Conservation (phyloP, 176 grass and related monocot species). For the Poa annua region DNA sequence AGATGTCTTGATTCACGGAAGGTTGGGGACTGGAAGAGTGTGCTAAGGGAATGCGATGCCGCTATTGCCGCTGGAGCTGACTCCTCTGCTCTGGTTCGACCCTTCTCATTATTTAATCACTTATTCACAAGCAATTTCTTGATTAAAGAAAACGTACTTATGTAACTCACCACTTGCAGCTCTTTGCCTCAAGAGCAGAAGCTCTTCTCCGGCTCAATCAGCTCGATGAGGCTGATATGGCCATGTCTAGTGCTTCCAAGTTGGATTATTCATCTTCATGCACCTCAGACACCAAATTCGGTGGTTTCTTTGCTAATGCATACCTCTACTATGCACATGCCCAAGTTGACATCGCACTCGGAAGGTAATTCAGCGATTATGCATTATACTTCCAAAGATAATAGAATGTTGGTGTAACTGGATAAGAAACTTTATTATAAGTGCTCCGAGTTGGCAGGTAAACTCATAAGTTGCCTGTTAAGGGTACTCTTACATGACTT, state of each 20-base stretch:
- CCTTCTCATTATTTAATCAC: slow-evolving; percentile 9
- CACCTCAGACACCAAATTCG: slow-evolving; percentile 68
- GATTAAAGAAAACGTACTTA: slow-evolving; percentile 12
- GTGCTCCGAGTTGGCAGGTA: slow-evolving; percentile 38
- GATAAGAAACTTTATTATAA: slow-evolving; percentile 23
- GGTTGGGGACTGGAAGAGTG: slow-evolving; percentile 79
- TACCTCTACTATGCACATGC: slow-evolving; percentile 80
- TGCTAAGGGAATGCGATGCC: slow-evolving; percentile 70
- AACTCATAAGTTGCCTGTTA: background rate
- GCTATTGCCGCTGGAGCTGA: slow-evolving; percentile 88
- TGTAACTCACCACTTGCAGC: slow-evolving; percentile 51
- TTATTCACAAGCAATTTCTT: slow-evolving; percentile 10
- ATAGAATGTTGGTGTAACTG: slow-evolving; percentile 24
- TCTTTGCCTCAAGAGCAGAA: slow-evolving; percentile 86
- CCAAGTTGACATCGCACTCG: slow-evolving; percentile 83
- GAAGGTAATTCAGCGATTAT: slow-evolving; percentile 65
- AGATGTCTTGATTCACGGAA: slow-evolving; percentile 78
- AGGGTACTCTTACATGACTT: slow-evolving; percentile 33
- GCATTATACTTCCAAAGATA: slow-evolving; percentile 29
- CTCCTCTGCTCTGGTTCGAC: slow-evolving; percentile 72
- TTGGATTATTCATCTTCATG: slow-evolving; percentile 69
- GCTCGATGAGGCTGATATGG: slow-evolving; percentile 74
- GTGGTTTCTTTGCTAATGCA: slow-evolving; percentile 68
- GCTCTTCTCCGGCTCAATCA: slow-evolving; percentile 72
- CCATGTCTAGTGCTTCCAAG: slow-evolving; percentile 79